Evolutionary conservation across 805 yeast species (phyloP), one percentile per base, ranked within the genome.

Genomic region (Metschnikowia drakensbergensis): DNA sequence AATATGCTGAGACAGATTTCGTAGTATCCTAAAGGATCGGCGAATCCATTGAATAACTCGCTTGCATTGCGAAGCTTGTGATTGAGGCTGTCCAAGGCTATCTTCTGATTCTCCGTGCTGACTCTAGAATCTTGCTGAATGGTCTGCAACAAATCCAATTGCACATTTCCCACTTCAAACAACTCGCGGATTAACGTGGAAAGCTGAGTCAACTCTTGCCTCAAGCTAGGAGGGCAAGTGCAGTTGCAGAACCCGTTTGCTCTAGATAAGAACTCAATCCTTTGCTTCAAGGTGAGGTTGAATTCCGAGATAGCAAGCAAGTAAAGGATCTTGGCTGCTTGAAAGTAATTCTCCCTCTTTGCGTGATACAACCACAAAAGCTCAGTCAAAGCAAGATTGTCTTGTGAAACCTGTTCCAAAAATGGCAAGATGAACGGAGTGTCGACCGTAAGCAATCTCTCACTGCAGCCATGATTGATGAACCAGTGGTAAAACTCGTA

Each of bases 241-340:
- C 96, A 86, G 61, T 88, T 88, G 65, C 96, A 86, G 71, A 88
- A 90, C 3, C 96, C 96, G 65, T 86, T 86, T 1, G 97, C 97
- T 56, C 97, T 79, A 1, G 97, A 88, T 47, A 94, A 72, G 62
- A 79, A 89, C 66, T 91, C 97, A 38, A 92, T 84, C 63, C 99
- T 79, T 58, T 85, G 84, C 34, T 79, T 76, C 49, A 92, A 75
- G 33, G 77, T 69, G 43, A 92, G 72, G 8, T 78, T 77, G 64
- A 89, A 88, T 45, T 82, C 84, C 13, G 95, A 85, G 22, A 82
- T 70, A 0, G 97, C 85, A 48, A 94, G 70, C 5, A 81, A 77
- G 58, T 85, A 86, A 45, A 74, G 64, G 23, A 87, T 86, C 54
- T 80, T 80, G 0, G 97, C 96, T n/a, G 98, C 96, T 33, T 83